Evolutionary conservation across 139 green algal genomes (phyloP).

Genomic region (Chlamydomonas incerta): DNA sequence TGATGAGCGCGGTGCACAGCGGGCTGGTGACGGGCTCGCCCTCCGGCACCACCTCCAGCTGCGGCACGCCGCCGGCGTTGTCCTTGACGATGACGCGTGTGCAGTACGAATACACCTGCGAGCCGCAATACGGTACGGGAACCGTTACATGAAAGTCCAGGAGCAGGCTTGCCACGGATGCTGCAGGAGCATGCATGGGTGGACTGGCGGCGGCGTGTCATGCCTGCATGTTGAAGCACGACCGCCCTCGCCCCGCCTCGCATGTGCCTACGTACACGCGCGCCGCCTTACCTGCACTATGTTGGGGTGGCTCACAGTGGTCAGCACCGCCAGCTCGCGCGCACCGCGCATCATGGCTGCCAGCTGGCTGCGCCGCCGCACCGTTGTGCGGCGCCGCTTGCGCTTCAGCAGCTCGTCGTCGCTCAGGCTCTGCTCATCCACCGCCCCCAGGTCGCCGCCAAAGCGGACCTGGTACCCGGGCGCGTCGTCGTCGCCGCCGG

Average conservation of each 20-base stretch:
- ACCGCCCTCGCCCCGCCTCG: no score
- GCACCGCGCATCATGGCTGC: conserved; percentile 13
- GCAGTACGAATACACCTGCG: conserved; percentile 33
- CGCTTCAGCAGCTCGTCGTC: no score
- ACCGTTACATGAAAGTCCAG: no score
- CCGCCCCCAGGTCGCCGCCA: no score
- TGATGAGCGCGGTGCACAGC: background rate
- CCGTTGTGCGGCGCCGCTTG: background rate
- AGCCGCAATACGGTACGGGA: background rate
- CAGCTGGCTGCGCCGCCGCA: background rate
- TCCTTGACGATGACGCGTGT: background rate
- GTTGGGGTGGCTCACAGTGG: conserved; percentile 27
- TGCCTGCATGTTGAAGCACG: no score
- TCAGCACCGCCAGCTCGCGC: conserved; percentile 26
- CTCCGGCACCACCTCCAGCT: conserved; percentile 9
- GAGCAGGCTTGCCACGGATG: no score
- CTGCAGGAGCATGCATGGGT: no score
- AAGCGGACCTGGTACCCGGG: no score
- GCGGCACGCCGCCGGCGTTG: background rate
- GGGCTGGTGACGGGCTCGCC: background rate
- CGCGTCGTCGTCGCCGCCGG: no score
- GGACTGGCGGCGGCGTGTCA: no score
- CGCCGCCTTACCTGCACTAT: conserved; percentile 41
- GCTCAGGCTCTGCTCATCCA: no score
- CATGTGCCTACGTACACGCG: no score